phyloP scores from a whole-genome alignment of 768 basidiomycete genomes.

The Boletus insuetus region DNA sequence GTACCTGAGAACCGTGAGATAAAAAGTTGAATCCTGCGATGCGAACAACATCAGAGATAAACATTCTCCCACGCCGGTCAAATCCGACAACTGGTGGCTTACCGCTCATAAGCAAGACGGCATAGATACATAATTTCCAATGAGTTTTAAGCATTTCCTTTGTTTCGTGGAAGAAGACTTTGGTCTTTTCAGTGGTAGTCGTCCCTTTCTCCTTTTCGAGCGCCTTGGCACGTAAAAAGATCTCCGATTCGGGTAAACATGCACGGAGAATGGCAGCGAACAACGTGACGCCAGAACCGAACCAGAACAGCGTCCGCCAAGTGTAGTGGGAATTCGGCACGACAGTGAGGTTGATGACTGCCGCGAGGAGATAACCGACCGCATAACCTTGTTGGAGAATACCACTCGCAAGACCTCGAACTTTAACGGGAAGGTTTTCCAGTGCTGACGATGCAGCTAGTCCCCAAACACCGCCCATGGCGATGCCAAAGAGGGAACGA shows the following conservation, averaged over 20 bases:
- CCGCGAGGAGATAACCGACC: constrained; percentile 80
- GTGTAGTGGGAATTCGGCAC: constrained; percentile 35
- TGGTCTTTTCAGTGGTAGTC: constrained; percentile 50
- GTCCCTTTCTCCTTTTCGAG: constrained; percentile 44
- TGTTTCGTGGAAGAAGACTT: constrained; percentile 69
- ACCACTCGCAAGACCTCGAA: constrained; percentile 82
- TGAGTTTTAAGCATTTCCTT: constrained; percentile 75
- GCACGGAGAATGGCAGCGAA: constrained; percentile 68
- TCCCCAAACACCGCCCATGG: constrained; percentile 92
- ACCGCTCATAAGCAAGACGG: constrained; percentile 75
- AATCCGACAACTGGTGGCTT: background rate
- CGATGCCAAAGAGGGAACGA: constrained; percentile 80
- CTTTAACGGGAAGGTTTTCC: constrained; percentile 84
- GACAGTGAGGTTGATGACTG: constrained; percentile 73
- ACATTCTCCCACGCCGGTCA: background rate
- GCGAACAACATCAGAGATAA: background rate
- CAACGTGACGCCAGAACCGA: constrained; percentile 63
- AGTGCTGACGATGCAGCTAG: constrained; percentile 77
- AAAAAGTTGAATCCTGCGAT: constrained; percentile 69
- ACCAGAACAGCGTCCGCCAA: constrained; percentile 86
- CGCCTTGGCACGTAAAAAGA: constrained; percentile 66
- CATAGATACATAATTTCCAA: constrained; percentile 83
- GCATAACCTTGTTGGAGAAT: constrained; percentile 90
- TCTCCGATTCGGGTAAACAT: constrained; percentile 72
- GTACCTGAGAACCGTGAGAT: constrained; percentile 66